Base-by-base conservation (phyloP, 257 asterid species). In the Marsdenia floribunda region DNA sequence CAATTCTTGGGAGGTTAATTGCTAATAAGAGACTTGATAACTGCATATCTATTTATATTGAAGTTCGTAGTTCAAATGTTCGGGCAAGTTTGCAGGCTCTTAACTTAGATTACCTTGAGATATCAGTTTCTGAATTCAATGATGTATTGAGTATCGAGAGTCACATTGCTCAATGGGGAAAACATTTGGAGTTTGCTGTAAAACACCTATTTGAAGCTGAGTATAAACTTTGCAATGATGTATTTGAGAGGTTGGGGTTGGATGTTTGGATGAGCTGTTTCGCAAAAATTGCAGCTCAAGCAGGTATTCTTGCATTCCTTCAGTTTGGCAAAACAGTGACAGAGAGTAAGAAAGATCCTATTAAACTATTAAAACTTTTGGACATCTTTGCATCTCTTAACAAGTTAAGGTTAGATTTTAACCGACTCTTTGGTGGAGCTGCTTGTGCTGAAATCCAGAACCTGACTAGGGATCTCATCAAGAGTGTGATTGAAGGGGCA, bases 281-380 rank as follows among this genome's bases (percentile, higher is more conserved):
- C 13, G 96, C 96, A 6, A 84, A 84, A 76, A 91, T 93, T 57
- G 96, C 96, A 29, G 86, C 91, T 37, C 96, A 91, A 83, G 96
- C 98, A 0, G 96, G 97, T 66, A 83, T 93, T 59, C 90, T 88
- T n/a, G 90, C 93, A 5, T 93, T 93, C 84, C 80, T 93, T 76
- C 92, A 87, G 73, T 91, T 90, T 80, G 98, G 97, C 3, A 91
- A 86, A 76, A 88, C 93, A 38, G 93, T 90, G n/a, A 85, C 98
- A 0, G 94, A 91, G 76, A 86, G 97, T 71, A 93, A 90, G 86
- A 93, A 93, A 82, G 98, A 93, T 81, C 96, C 98, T 0, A 86
- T 90, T 80, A 93, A 93, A 85, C 83, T 90, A 24, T 73, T 91
- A 79, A 91, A 91, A 58, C 87, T 90, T 73, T 82, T 93, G 33